phyloP scores from a whole-genome alignment of 208 protist species.

The Leishmania amazonensis region DNA sequence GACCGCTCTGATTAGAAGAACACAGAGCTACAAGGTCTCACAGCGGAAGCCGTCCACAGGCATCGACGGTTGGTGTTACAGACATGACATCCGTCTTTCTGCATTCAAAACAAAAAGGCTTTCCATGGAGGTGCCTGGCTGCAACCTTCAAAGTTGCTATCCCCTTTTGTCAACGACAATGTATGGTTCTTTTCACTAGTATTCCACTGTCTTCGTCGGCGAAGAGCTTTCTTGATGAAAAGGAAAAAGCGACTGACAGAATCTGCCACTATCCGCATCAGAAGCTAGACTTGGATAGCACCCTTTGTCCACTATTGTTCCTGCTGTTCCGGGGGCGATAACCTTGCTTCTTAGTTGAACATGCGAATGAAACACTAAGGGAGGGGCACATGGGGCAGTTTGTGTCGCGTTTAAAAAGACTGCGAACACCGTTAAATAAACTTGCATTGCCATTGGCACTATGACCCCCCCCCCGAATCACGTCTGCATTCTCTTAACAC shows the following conservation, averaged over 20 bases:
- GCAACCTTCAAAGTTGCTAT: not conserved
- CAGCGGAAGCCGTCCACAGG: not conserved
- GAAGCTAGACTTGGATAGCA: not conserved
- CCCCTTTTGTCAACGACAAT: not conserved
- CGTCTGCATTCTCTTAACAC: not conserved
- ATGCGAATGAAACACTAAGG: not conserved
- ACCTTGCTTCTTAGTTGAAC: not conserved
- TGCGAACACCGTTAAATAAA: not conserved
- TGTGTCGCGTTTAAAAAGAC: not conserved
- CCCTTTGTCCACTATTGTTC: not conserved
- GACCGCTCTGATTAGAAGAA: too few relatives aligned
- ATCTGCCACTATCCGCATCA: not conserved
- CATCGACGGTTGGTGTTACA: not conserved
- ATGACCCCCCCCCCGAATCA: not conserved
- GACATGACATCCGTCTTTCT: not conserved
- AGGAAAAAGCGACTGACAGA: not conserved
- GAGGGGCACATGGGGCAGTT: not conserved
- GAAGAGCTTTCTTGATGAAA: not conserved
- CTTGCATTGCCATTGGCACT: not conserved
- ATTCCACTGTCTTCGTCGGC: not conserved
- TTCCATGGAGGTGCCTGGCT: not conserved
- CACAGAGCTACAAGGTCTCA: not conserved
- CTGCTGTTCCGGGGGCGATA: not conserved
- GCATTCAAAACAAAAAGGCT: not conserved
- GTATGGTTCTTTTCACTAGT: too few relatives aligned